These are phyloP conservation scores for Davidsoniella neocaledoniae DNA, from an alignment of 2,329 filamentous ascomycete species.

Conservation along the genomic window DNA sequence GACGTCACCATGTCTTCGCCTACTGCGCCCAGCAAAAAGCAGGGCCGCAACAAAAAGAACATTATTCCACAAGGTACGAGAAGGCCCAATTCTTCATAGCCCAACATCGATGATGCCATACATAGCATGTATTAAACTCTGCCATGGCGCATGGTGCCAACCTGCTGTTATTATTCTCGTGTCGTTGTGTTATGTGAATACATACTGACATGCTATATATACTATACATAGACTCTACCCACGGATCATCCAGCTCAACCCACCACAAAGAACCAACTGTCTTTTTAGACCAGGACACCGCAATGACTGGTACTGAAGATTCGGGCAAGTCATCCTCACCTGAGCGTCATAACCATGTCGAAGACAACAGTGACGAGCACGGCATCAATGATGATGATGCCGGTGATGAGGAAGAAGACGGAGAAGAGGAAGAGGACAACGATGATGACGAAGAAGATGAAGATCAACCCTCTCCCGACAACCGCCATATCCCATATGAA, in stretches of 20 bases:
- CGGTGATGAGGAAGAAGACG: slow-evolving; percentile 36
- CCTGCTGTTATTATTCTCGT: too few species aligned
- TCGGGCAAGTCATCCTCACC: slow-evolving; percentile 25
- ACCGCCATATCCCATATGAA: slow-evolving; percentile 19
- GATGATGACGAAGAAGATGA: slow-evolving; percentile 47
- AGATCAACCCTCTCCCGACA: slow-evolving; percentile 18
- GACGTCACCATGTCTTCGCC: slow-evolving; percentile 19
- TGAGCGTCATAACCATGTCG: slow-evolving; percentile 19
- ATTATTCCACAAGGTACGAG: slow-evolving; percentile 6
- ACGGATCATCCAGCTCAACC: slow-evolving; percentile 22
- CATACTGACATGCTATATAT: neutral
- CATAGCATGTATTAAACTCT: too few species aligned
- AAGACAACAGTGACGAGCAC: slow-evolving; percentile 4
- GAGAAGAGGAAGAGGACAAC: slow-evolving; percentile 49
- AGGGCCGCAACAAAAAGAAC: slow-evolving; percentile 15
- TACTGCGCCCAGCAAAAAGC: slow-evolving; percentile 2
- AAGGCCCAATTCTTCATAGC: neutral
- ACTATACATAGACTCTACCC: neutral
- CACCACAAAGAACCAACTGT: slow-evolving; percentile 35
- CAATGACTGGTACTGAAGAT: slow-evolving; percentile 55
- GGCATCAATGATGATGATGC: slow-evolving; percentile 11
- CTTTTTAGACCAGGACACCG: slow-evolving; percentile 43
- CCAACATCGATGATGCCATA: neutral
- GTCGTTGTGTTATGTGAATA: neutral
- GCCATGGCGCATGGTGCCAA: too few species aligned